Evolutionary conservation across 179 eudicot genomes (phyloP).

Genomic region (Silene vulgaris): DNA sequence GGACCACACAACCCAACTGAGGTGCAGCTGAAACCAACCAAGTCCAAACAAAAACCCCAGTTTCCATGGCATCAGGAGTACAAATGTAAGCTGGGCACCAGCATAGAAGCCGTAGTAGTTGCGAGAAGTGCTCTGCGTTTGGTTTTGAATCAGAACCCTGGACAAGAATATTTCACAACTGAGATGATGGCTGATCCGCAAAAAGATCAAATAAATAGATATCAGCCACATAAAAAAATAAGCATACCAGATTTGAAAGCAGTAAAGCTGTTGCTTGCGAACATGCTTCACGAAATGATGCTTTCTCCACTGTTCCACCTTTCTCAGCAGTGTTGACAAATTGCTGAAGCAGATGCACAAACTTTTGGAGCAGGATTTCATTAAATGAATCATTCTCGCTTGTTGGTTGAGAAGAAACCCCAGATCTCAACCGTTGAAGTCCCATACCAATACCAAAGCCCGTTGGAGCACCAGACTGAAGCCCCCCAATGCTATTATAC

Average conservation of each 20-base stretch:
- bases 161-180: conserved; percentile 9
- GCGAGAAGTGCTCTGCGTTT: conserved; percentile 77
- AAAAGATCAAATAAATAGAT: conserved; percentile 4
- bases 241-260: conserved; percentile 77
- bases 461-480: conserved; percentile 50
- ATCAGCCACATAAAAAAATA: conserved; percentile 13
- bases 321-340: conserved; percentile 81
- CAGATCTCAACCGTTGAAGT: conserved; percentile 55
- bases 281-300: conserved; percentile 82
- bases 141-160: conserved; percentile 70
- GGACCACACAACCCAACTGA: conserved; percentile 81
- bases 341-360: conserved; percentile 82
- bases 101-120: conserved; percentile 92
- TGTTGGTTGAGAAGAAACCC: conserved; percentile 43
- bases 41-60: conserved; percentile 95
- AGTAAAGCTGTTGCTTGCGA: conserved; percentile 96
- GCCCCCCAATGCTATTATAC: conserved; percentile 78
- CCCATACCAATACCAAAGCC: conserved; percentile 52
- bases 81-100: conserved; percentile 99
- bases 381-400: conserved; percentile 67
- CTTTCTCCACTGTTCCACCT: conserved; percentile 75
- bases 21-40: conserved; percentile 99
- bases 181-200: conserved; percentile 13
- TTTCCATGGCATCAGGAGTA: conserved; percentile 94
- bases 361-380: conserved; percentile 76